Base-by-base conservation (phyloP, 2,329 filamentous ascomycete genomes). In the Talaromyces islandicus region DNA sequence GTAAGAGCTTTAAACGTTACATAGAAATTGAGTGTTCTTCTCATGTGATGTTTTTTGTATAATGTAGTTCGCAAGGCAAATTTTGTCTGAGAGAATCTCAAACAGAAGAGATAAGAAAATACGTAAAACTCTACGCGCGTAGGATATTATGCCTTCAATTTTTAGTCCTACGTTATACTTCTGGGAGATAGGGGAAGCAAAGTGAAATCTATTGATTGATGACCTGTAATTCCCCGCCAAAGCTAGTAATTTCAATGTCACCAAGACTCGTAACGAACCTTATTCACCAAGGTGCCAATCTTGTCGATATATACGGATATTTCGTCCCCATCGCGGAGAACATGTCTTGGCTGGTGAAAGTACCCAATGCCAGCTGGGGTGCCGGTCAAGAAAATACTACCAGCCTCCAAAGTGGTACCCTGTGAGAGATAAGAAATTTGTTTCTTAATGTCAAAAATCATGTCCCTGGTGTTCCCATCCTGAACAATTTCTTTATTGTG, bases 401-500 rank as follows among this genome's bases (percentile, higher is more conserved):
- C 68, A 0, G 65, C 61, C 27, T 68, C 65, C 50, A 70, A 51
- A 2, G 69, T 70, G 0, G 68, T 71, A 9, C 69, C 69, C 58
- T 76, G 74, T 30, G 71, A 75, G 12, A 76, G 70, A 64, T 75
- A 78, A 1, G 69, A 67, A 0, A 80, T 72, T 9, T 76, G 63
- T 43, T 71, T 69, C 4, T 67, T 69, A 3, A 77, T 68, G 56
- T 69, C 71, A 64, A 79, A 80, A 25, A 69, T 67, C 65, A 69
- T 64, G 63, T 80, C 75, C 62, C 72, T 68, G 3, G 75, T 78
- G 2, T 73, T 71, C 24, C 69, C 70, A 54, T 72, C 70, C 66
- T 82, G 80, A 54, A 76, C 70, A 7, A 73, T 60, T 3, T 70
- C 66, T 2, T 74, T 76, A 60, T 81, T 78, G 0, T 79, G 71